Evolutionary conservation across 345 rosid genomes (phyloP), one percentile per base, ranked within the genome.

Genomic region (Pseudoturritis turrita): DNA sequence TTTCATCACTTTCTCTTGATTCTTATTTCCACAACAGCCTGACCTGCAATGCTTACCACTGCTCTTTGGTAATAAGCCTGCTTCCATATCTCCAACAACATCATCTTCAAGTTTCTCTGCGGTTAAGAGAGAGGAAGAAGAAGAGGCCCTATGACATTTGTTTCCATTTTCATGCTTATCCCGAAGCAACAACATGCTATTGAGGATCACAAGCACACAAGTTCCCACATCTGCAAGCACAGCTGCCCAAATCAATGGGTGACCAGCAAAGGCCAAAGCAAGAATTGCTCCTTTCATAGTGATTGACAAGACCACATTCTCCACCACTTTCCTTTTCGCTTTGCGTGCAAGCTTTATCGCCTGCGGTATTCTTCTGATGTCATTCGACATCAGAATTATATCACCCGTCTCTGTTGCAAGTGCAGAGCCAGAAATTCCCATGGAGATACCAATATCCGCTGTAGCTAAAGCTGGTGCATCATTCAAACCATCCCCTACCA

Each of bases 401-500:
- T 95, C 74, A 5, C 94, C 96, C 0, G 98, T 91, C 74, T 95
- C 91, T 13, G 85, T 89, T 28, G 97, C 96, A 11, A 89, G 94
- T 1, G 99, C 92, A 0, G 99, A 95, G 53, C 97, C 96, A 0
- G 98, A 91, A 41, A 95, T 54, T 1, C 99, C 98, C 99, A 88
- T 95, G 0, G 99, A 91, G 15, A 95, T 88, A 6, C 99, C 99
- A 21, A 91, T 85, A 62, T 91, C 89, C 0, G 98, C 92, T 13
- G 85, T 82, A n/a, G 96, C 98, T 64, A 95, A 81, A 25, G 99
- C 97, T 4, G 97, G 99, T 8, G 99, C 96, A 68, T 95, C 99
- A 14, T 95, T 95, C 9, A 95, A 19, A 1, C 97, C 99, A 66
- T 95, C 98, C 56, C 98, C 99, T 18, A 89, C 80, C 99, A 91